These are phyloP conservation scores for Penicillium manginii DNA, from an alignment of 495 filamentous ascomycete genomes.

Conservation along the genomic window DNA sequence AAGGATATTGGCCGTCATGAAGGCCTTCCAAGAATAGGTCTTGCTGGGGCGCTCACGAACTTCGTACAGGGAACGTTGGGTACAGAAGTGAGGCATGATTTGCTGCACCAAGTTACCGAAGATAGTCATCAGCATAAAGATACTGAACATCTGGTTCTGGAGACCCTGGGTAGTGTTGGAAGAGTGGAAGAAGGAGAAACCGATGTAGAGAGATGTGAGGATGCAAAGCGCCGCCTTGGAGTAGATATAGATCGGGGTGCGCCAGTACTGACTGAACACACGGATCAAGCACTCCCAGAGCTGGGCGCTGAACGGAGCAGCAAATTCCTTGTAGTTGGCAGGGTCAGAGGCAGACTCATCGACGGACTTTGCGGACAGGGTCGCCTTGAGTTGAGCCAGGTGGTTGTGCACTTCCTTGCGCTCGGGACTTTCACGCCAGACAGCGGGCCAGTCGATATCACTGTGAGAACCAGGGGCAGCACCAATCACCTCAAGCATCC, in stretches of 20 bases:
- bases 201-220: constrained; percentile 71
- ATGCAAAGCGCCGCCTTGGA: constrained; percentile 61
- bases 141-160: constrained; percentile 88
- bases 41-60: constrained; percentile 73
- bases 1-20: constrained; percentile 69
- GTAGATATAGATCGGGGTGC: constrained; percentile 61
- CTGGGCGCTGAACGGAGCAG: constrained; percentile 58
- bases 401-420: constrained; percentile 67
- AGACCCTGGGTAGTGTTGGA: constrained; percentile 77
- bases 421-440: constrained; percentile 80
- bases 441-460: constrained; percentile 79
- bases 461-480: constrained; percentile 81
- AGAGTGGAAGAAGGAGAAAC: constrained; percentile 86
- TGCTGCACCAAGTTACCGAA: constrained; percentile 82
- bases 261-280: constrained; percentile 63
- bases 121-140: constrained; percentile 86
- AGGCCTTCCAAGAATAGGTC: constrained; percentile 76
- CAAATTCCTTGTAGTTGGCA: constrained; percentile 50
- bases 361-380: constrained; percentile 51
- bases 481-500: constrained; percentile 94
- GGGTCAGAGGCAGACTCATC: constrained; percentile 37
- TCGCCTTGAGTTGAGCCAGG: constrained; percentile 67
- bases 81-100: constrained; percentile 73
- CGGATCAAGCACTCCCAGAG: constrained; percentile 55
- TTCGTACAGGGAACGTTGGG: constrained; percentile 69